These are phyloP conservation scores for Coprinopsis cinerea DNA, from an alignment of 768 basidiomycete species.

Conservation along the genomic window DNA sequence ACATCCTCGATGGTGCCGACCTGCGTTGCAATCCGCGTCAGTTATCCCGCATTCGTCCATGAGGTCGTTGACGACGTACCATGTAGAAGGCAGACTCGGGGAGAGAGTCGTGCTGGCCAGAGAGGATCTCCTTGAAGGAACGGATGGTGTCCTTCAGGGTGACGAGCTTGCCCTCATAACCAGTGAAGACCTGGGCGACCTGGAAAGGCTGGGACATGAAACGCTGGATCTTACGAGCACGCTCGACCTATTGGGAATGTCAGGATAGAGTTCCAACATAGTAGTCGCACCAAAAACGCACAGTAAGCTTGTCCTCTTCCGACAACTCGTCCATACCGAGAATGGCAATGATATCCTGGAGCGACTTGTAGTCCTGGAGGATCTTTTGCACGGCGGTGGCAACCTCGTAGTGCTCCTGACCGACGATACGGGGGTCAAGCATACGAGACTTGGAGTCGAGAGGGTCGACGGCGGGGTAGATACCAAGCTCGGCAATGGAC, in stretches of 20 bases:
- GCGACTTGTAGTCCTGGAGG: constrained; percentile 92
- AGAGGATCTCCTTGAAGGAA: constrained; percentile 97
- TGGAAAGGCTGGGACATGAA: constrained; percentile 99
- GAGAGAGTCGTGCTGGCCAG: constrained; percentile 79
- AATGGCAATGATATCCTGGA: constrained; percentile 99
- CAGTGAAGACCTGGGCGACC: constrained; percentile 99
- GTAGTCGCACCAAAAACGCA: constrained; percentile 31
- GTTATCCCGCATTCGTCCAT: too few species aligned
- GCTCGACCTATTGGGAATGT: constrained; percentile 63
- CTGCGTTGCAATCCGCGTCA: too few species aligned
- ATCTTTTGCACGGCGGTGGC: constrained; percentile 98
- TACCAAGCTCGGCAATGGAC: constrained; percentile 97
- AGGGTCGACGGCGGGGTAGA: constrained; percentile 99
- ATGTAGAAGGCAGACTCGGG: constrained; percentile 99
- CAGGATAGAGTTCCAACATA: background rate
- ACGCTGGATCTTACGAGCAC: constrained; percentile 97
- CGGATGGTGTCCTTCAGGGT: constrained; percentile 93
- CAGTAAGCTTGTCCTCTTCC: constrained; percentile 98
- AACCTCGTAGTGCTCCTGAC: constrained; percentile 90
- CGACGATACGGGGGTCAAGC: constrained; percentile 99
- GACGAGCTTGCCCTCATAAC: constrained; percentile 97
- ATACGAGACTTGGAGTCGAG: constrained; percentile 99
- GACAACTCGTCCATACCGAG: constrained; percentile 99
- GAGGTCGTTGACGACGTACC: too few species aligned
- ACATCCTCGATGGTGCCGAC: constrained; percentile 96